Percentiles rank a stretch among this genome's conserved stretches.
Conservation (phyloP, 2,329 filamentous ascomycete species). For the Cercospora sesami region DNA sequence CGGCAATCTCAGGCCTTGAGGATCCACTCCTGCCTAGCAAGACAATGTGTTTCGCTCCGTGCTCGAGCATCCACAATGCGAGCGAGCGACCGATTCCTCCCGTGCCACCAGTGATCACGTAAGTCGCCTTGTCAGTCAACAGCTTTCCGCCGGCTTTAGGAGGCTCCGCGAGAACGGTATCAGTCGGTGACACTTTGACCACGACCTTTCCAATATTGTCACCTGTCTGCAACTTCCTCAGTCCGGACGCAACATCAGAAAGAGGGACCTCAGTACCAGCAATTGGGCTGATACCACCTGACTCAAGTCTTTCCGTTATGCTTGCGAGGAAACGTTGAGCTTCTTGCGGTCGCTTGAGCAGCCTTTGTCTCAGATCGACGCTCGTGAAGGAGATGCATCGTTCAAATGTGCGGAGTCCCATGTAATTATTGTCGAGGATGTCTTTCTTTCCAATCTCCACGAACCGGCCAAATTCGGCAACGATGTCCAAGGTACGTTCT, state of each 20-base stretch:
- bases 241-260: neutral
- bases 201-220: slow-evolving; percentile 15
- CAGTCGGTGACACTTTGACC: neutral
- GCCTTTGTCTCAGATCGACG: slow-evolving; percentile 4
- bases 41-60: slow-evolving; percentile 14
- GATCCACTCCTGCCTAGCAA: slow-evolving; percentile 10
- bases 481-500: slow-evolving; percentile 29
- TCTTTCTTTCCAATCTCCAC: slow-evolving; percentile 33
- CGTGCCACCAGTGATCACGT: slow-evolving; percentile 17
- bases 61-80: slow-evolving; percentile 16
- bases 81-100: slow-evolving; percentile 18
- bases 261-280: slow-evolving; percentile 3
- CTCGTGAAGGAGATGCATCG: neutral
- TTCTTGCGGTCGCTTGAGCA: neutral
- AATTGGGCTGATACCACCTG: neutral
- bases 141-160: neutral
- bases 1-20: neutral
- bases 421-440: slow-evolving; percentile 14
- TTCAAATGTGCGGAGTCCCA: slow-evolving; percentile 14
- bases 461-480: slow-evolving; percentile 38
- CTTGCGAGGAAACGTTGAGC: neutral
- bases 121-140: slow-evolving; percentile 12
- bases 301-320: neutral
- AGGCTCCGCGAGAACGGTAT: neutral
- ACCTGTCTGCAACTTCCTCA: slow-evolving; percentile 15